A percentile compares a stretch with the other conserved stretches of the same genome.
These are phyloP conservation scores for Melaleuca alternifolia DNA, from an alignment of 345 rosid species.

Conservation along the genomic window DNA sequence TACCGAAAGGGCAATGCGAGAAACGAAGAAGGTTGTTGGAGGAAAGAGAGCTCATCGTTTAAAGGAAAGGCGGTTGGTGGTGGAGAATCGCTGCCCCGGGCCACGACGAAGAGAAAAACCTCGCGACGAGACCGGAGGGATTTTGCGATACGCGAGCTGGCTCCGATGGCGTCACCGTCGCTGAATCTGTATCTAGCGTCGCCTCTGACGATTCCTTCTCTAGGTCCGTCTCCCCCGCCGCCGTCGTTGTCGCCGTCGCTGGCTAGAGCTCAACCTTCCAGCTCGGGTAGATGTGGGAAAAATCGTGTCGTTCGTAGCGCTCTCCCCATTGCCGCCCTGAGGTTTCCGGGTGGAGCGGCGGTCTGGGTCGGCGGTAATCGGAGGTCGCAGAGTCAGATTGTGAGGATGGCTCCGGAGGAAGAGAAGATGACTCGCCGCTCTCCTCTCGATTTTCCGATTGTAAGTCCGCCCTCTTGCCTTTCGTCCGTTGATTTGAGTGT, in stretches of 20 bases:
- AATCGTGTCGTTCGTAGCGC: neutral
- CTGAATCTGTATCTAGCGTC: neutral
- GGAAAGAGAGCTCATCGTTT: neutral
- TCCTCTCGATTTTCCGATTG: conserved; percentile 32
- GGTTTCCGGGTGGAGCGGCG: neutral
- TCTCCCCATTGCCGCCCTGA: neutral
- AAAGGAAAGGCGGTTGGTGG: neutral
- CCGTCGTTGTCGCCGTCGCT: neutral
- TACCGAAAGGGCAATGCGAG: neutral
- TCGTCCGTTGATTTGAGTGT: neutral
- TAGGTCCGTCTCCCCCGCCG: neutral
- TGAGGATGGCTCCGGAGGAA: conserved; percentile 41
- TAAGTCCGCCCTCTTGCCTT: neutral
- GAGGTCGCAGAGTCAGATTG: conserved; percentile 7
- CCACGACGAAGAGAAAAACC: neutral
- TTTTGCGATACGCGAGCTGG: neutral
- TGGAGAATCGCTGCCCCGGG: neutral
- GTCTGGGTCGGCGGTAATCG: neutral
- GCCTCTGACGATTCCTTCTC: neutral
- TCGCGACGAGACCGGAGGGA: neutral
- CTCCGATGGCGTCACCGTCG: conserved; percentile 5
- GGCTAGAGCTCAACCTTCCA: neutral
- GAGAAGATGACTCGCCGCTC: conserved; percentile 29
- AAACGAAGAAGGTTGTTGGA: neutral
- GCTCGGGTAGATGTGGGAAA: neutral